A percentile compares a stretch with the other conserved stretches of the same genome.
These are phyloP conservation scores for Pyrenophora seminiperda DNA, from an alignment of 2,329 filamentous ascomycete genomes.

Conservation along the genomic window DNA sequence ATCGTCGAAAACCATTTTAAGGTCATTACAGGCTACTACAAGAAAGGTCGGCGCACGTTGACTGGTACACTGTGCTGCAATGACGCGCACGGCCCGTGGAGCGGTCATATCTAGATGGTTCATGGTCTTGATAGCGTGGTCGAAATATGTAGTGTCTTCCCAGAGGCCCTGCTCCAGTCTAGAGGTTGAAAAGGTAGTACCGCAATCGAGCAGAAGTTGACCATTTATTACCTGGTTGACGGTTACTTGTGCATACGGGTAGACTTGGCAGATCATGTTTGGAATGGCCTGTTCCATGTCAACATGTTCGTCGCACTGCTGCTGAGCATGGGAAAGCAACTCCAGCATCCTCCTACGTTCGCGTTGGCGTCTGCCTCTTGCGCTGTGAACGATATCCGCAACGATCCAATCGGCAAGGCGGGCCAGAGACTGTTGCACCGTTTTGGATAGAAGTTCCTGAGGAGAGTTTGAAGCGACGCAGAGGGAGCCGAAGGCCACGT, in stretches of 20 bases:
- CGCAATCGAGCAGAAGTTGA: conserved; percentile 33
- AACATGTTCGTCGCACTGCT: conserved; percentile 24
- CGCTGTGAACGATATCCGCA: conserved; percentile 50
- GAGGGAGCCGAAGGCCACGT: conserved; percentile 51
- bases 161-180: conserved; percentile 51
- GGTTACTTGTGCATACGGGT: conserved; percentile 42
- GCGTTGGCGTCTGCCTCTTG: conserved; percentile 47
- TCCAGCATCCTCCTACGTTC: conserved; percentile 50
- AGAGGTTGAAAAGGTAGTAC: conserved; percentile 28
- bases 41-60: conserved; percentile 42
- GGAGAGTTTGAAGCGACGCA: conserved; percentile 51
- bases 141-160: conserved; percentile 52
- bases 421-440: conserved; percentile 42
- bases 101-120: conserved; percentile 45
- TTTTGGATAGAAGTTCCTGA: conserved; percentile 38
- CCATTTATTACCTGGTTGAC: conserved; percentile 33
- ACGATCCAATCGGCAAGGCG: conserved; percentile 51
- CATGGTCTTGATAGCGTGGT: conserved; percentile 45
- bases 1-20: conserved; percentile 55
- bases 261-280: conserved; percentile 38
- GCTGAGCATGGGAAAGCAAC: conserved; percentile 36
- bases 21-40: conserved; percentile 49
- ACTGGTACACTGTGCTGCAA: conserved; percentile 47
- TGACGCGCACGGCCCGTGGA: conserved; percentile 44
- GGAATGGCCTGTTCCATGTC: conserved; percentile 37